Evolutionary conservation across 1,284 basidiomycete genomes (phyloP), one percentile per base, ranked within the genome.

Genomic region (Rhizoctonia solani): DNA sequence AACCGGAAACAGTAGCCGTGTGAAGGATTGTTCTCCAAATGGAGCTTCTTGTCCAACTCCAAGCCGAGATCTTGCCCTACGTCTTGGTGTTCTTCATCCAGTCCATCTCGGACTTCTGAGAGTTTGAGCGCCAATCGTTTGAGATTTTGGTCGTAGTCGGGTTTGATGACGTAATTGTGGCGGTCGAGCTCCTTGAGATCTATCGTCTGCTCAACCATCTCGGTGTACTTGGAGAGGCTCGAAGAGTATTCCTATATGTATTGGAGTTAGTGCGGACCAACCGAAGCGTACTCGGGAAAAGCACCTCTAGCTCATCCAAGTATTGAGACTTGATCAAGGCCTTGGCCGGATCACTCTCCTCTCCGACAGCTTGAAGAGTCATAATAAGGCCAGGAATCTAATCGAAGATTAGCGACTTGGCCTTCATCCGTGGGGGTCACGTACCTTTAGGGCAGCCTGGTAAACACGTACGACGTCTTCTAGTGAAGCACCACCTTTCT

Each of bases 391-490:
- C 88, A 1, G 93, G 88, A 25, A 98, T 79, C 86, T 95, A 73
- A 14, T 16, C 23, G 14, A 14, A 21, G 32, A 13, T 58, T 30
- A 69, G 53, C 3, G 25, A 47, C 32, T 63, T n/a, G 37, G 37
- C 53, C 29, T 29, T 19, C 5, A 32, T 27, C 11, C 6, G 6
- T 63, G 47, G 37, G 37, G 13, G 61, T 4, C 27, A 44, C 74
- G 66, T 58, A 86, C 85, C 76, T 85, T 84, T 19, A 85, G 73
- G 1, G 94, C 85, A 0, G 94, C 93, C 76, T 99, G 96, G 76
- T 98, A 99, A 0, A 97, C 90, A 9, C 95, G 87, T 5, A 99
- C 94, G 4, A 99, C 94, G 72, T 99, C 96, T 74, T 99, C 95
- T 5, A 99, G 82, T 0, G 86, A 87, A 0, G 95, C 95, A 1